A percentile compares a stretch with the other conserved stretches of the same genome.
phyloP scores from a whole-genome alignment of 768 basidiomycete genomes.

The Auriscalpium vulgare region DNA sequence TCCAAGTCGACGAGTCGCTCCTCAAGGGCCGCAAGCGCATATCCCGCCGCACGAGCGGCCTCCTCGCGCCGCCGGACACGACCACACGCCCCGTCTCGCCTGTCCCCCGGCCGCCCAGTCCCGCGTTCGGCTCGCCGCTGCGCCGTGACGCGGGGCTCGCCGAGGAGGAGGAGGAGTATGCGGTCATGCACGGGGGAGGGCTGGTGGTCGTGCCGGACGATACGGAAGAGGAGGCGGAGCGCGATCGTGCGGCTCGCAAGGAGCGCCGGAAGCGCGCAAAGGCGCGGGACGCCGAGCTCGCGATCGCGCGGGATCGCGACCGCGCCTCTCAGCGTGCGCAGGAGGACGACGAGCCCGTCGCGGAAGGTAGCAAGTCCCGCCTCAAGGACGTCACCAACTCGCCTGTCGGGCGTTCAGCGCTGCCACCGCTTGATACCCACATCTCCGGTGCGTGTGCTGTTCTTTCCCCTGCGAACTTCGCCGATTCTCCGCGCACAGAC shows the following conservation, averaged over 20 bases:
- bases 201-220: constrained; percentile 22
- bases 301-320: constrained; percentile 28
- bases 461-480: not conserved
- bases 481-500: not conserved
- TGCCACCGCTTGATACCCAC: constrained; percentile 29
- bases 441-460: constrained; percentile 25
- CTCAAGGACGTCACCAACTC: constrained; percentile 63
- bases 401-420: constrained; percentile 28
- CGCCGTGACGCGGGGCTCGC: constrained; percentile 47
- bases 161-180: constrained; percentile 47
- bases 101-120: constrained; percentile 53
- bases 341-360: constrained; percentile 25
- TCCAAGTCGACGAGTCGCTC: constrained; percentile 26
- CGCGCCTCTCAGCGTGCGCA: constrained; percentile 27
- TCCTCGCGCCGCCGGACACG: constrained; percentile 29
- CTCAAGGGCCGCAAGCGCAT: constrained; percentile 27
- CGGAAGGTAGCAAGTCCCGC: constrained; percentile 37
- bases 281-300: constrained; percentile 27
- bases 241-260: constrained; percentile 33
- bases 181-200: constrained; percentile 21
- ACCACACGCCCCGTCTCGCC: constrained; percentile 27
- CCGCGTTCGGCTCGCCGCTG: constrained; percentile 57
- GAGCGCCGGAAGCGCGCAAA: constrained; percentile 41
- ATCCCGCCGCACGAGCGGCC: constrained; percentile 41
- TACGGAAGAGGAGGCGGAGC: constrained; percentile 28